These are phyloP conservation scores for Rosa chinensis DNA, from an alignment of 306 rosid species.

Conservation along the genomic window DNA sequence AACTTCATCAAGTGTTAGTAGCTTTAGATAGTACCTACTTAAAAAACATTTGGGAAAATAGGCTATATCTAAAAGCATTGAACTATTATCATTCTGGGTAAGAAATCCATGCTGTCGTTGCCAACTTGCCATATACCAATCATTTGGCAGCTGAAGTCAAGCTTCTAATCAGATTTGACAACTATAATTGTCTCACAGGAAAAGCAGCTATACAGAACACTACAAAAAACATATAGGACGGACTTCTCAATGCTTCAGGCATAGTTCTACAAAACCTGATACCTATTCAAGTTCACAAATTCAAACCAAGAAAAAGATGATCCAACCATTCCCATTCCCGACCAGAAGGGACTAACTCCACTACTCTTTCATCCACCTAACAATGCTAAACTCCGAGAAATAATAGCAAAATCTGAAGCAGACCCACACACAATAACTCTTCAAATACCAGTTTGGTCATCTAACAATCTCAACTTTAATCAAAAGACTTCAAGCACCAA, in stretches of 20 bases:
- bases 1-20: too few species aligned
- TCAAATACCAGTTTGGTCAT: not conserved
- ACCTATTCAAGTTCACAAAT: not conserved
- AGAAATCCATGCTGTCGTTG: too few species aligned
- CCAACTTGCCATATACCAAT: too few species aligned
- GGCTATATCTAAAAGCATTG: too few species aligned
- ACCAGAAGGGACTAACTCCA: not conserved
- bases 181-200: too few species aligned
- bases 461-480: not conserved
- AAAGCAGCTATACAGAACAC: not conserved
- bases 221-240: not conserved
- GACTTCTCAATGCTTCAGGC: not conserved
- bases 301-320: not conserved
- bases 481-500: too few species aligned
- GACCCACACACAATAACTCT: not conserved
- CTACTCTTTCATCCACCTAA: not conserved
- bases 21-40: too few species aligned
- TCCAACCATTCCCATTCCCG: not conserved
- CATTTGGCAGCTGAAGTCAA: too few species aligned
- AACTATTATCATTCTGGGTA: too few species aligned
- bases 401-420: not conserved
- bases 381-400: not conserved
- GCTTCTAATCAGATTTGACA: too few species aligned
- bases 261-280: not conserved
- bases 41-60: too few species aligned